Percentiles rank a stretch among this genome's conserved stretches.
Evolutionary conservation across 805 yeast species (phyloP).

Genomic region (Kluyveromyces starmeri): DNA sequence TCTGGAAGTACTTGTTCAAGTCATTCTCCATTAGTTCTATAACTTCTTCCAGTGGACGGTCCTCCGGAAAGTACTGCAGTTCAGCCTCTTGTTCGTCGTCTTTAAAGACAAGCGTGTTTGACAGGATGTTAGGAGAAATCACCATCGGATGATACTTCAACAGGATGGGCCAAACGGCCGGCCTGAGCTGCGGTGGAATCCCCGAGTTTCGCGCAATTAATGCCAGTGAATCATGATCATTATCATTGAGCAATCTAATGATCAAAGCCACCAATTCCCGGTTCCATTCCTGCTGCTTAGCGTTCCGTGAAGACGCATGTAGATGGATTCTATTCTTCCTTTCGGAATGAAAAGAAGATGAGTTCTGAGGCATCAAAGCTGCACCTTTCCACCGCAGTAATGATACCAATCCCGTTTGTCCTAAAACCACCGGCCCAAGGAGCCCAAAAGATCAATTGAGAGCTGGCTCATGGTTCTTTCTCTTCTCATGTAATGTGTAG

Average conservation of each 20-base stretch:
- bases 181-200: slow-evolving; percentile 72
- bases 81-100: slow-evolving; percentile 5
- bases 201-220: slow-evolving; percentile 75
- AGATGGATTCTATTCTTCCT: slow-evolving; percentile 10
- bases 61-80: slow-evolving; percentile 11
- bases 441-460: no score
- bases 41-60: slow-evolving; percentile 15
- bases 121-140: slow-evolving; percentile 58
- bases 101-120: slow-evolving; percentile 33
- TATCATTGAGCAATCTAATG: slow-evolving; percentile 43
- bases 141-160: slow-evolving; percentile 82
- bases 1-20: slow-evolving; percentile 47
- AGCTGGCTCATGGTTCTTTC: no score
- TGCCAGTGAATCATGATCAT: slow-evolving; percentile 70
- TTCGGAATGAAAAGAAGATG: slow-evolving; percentile 5
- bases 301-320: slow-evolving; percentile 20
- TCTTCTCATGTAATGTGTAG: no score
- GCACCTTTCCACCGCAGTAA: no score
- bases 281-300: slow-evolving; percentile 22
- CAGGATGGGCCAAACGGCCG: slow-evolving; percentile 76
- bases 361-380: slow-evolving; percentile 3
- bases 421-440: no score
- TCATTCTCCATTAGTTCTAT: slow-evolving; percentile 43
- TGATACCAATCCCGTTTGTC: no score
- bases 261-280: slow-evolving; percentile 38